phyloP scores from a whole-genome alignment of 2,329 filamentous ascomycete genomes.

The Arachnopeziza araneosa region DNA sequence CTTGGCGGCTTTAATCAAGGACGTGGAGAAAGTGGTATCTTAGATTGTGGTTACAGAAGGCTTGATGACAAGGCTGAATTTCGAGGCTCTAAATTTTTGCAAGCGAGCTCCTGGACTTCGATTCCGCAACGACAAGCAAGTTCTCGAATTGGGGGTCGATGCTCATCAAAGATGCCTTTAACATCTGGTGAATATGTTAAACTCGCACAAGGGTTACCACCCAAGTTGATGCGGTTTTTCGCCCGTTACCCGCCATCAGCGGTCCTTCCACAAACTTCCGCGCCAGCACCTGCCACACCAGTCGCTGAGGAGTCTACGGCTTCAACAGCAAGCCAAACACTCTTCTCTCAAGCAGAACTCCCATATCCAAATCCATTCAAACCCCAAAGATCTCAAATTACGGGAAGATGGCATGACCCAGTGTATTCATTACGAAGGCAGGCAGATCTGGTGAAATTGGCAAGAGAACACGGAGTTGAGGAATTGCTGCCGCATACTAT shows the following conservation, averaged over 20 bases:
- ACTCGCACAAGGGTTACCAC: slow-evolving; percentile 68
- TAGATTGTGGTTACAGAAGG: not conserved
- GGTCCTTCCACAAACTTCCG: slow-evolving; percentile 41
- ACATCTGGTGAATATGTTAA: slow-evolving; percentile 27
- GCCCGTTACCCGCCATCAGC: slow-evolving; percentile 75
- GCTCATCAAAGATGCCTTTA: slow-evolving; percentile 6
- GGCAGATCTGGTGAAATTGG: slow-evolving; percentile 85
- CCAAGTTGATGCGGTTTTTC: slow-evolving; percentile 79
- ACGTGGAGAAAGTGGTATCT: not conserved
- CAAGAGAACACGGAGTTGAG: slow-evolving; percentile 71
- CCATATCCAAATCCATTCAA: slow-evolving; percentile 68
- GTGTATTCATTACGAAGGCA: slow-evolving; percentile 80
- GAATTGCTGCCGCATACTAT: slow-evolving; percentile 70
- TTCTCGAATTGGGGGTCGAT: not conserved
- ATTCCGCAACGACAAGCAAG: slow-evolving; percentile 2
- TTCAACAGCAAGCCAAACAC: slow-evolving; percentile 30
- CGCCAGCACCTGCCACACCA: slow-evolving; percentile 34
- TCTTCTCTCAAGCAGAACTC: slow-evolving; percentile 26
- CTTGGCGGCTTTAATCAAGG: not conserved
- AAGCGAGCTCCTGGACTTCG: not conserved
- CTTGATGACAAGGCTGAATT: not conserved
- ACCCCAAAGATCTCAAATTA: slow-evolving; percentile 69
- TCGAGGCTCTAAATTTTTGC: not conserved
- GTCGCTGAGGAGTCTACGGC: slow-evolving; percentile 31
- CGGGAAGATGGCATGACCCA: slow-evolving; percentile 78